These are phyloP conservation scores for Alternaria rosae DNA, from an alignment of 2,329 filamentous ascomycete genomes.

Conservation along the genomic window DNA sequence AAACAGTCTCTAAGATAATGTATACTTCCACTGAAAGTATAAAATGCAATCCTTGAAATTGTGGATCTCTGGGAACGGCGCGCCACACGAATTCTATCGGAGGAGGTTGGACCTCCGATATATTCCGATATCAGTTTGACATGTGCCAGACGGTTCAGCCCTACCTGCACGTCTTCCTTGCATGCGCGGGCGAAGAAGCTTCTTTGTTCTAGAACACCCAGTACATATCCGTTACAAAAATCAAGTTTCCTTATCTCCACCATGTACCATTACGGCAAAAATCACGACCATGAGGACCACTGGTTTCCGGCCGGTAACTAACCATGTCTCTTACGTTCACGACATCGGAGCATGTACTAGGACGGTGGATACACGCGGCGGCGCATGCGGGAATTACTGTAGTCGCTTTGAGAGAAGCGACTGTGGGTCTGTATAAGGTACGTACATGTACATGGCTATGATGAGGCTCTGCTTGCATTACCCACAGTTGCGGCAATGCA, in stretches of 20 bases:
- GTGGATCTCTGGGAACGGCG: background rate
- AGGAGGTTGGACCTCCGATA: constrained; percentile 7
- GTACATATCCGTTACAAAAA: too few relatives aligned
- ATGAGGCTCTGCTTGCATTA: constrained; percentile 12
- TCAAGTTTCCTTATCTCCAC: constrained; percentile 19
- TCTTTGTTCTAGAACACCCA: constrained; percentile 10
- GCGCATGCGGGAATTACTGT: constrained; percentile 9
- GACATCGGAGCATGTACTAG: background rate
- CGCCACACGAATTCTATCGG: background rate
- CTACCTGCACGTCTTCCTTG: constrained; percentile 17
- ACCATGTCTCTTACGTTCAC: background rate
- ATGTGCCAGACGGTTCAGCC: constrained; percentile 24
- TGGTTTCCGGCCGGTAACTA: constrained; percentile 11
- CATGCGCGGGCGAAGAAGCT: constrained; percentile 1
- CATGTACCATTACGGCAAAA: constrained; percentile 6
- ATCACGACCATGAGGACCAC: background rate
- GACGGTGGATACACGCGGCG: constrained; percentile 1
- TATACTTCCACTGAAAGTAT: background rate
- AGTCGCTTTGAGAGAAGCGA: background rate
- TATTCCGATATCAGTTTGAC: constrained; percentile 19
- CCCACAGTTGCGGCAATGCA: constrained; percentile 19
- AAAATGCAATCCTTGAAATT: accelerated
- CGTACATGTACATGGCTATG: background rate
- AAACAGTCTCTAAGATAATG: background rate
- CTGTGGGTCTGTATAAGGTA: constrained; percentile 4